Evolutionary conservation across 257 asterid genomes (phyloP), one percentile per base, ranked within the genome.

Genomic region (Coffea eugenioides): DNA sequence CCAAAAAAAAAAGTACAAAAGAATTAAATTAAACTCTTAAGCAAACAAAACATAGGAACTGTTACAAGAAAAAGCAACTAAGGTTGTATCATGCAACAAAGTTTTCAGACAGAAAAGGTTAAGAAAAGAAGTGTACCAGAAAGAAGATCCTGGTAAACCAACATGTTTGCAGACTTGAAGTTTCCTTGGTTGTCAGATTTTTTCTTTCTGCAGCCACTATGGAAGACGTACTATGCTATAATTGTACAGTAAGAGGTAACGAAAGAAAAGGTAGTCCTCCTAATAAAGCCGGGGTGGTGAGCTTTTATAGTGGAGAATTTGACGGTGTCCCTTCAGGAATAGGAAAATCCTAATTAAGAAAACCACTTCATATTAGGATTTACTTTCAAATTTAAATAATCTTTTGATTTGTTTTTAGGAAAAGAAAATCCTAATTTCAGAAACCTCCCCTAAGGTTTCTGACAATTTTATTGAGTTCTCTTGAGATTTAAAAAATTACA

Each of bases 121-220:
- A 2, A 15, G 65, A 39, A 36, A 68, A n/a, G 21, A 39, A 52
- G 21, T 41, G 11, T 79, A 84, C 89, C 90, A 27, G 87, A 77
- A 6, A 89, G 80, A 80, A 89, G 88, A 86, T 90, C 91, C 73
- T 88, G 91, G 45, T 90, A 88, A 57, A 90, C 91, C 91, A 86
- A 83, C 91, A 86, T 86, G 81, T 76, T 83, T 82, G 83, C 65
- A 75, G 80, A 57, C 31, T 52, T 66, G 46, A 10, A 13, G 6
- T 56, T 54, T 48, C 10, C 12, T 14, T 7, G 8, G 18, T 36
- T 68, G 48, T 36, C 25, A 16, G 72, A 14, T 9, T 21, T 21
- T 18, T 43, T 34, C 2, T 15, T 69, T 68, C 1, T 31, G 51
- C 75, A 4, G 36, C 14, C 3, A 71, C 4, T 0, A 45, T 1